A percentile compares a stretch with the other conserved stretches of the same genome.
phyloP scores from a whole-genome alignment of 192 early-diverging fungal species.

The Coemansia sp. region DNA sequence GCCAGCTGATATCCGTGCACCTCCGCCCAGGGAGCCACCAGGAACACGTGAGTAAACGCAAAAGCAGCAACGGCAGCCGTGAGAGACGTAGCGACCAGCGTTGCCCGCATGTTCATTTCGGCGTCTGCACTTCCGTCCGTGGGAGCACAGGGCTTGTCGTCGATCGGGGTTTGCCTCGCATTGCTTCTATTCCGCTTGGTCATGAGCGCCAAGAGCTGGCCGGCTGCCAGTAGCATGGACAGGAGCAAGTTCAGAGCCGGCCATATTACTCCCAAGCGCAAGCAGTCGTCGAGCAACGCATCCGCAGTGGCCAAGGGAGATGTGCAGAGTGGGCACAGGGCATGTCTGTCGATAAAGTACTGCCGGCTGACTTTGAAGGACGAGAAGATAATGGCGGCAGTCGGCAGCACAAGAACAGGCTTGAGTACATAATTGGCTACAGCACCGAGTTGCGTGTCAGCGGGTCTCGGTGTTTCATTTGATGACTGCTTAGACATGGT shows the following conservation, averaged over 20 bases:
- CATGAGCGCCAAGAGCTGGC: background rate
- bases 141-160: background rate
- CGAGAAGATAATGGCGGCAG: background rate
- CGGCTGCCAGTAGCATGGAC: background rate
- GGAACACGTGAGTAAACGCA: background rate
- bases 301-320: background rate
- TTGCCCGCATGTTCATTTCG: background rate
- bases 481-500: background rate
- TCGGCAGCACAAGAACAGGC: background rate
- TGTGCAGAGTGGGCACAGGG: background rate
- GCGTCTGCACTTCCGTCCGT: background rate
- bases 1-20: background rate
- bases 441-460: conserved; percentile 1
- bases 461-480: background rate
- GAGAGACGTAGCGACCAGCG: background rate
- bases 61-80: background rate
- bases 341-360: background rate
- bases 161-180: background rate
- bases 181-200: background rate
- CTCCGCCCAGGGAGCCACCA: background rate
- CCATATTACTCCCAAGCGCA: background rate
- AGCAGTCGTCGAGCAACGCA: background rate
- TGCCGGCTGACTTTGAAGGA: background rate
- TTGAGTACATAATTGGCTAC: background rate
- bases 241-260: background rate